Base-by-base conservation (phyloP, 2,329 filamentous ascomycete species). In the Metarhizium sp. region DNA sequence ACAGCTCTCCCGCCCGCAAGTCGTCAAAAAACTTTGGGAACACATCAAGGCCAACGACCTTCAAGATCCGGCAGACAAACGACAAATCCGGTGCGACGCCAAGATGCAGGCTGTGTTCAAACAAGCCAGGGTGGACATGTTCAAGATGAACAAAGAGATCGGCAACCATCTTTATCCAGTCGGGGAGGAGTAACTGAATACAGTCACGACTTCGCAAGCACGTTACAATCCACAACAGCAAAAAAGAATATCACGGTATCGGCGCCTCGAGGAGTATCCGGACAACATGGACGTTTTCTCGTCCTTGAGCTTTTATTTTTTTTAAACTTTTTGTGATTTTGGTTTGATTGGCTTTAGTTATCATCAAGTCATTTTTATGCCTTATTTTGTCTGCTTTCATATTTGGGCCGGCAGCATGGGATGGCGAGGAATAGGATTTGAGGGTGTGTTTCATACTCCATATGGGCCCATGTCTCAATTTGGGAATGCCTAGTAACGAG, bases 111-210 rank as follows among this genome's bases (percentile, higher is more conserved):
- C 88, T 6, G 88, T 99, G 7, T 99, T 99, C 76, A 95, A 95
- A 71, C 82, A 88, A 66, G 84, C 91, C 65, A 88, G 82, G 65
- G 88, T 99, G 51, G 90, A 97, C 72, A 99, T 99, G 94, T 99
- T 99, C 72, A 92, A 90, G 62, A 97, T 99, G 92, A 97, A 96
- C 77, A 96, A 96, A 77, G 82, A 96, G 16, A 83, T 97, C 11
- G 90, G 89, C 59, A 86, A 87, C 68, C 92, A 97, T 66, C 78
- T 97, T 43, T 96, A 95, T 67, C 88, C 87, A 2, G 79, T 89
- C 50, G 90, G 92, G 53, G 90, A 94, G 69, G 84, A 71, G 56
- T 67, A 68, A 45, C 34, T 13, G 3, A 48, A 20, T n/a, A 30
- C 18, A 14, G 43, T n/a, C 20, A 34, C 11, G 10, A 13, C 18